Evolutionary conservation across 305 asterid species (phyloP).

Genomic region (Solanum hybrid): DNA sequence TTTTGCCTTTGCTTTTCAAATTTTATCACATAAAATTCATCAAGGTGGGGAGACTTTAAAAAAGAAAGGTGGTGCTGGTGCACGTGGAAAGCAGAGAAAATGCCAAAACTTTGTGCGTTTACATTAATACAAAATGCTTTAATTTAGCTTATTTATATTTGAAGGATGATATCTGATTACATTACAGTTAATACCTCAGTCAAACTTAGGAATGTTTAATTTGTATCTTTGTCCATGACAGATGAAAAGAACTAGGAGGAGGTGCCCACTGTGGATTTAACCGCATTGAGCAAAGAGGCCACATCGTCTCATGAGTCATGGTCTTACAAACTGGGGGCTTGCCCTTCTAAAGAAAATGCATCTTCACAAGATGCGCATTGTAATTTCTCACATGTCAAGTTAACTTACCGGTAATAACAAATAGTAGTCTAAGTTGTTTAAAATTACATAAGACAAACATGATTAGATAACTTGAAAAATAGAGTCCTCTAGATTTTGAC

Average conservation of each 20-base stretch:
- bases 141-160: background rate
- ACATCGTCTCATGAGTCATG: background rate
- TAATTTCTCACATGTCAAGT: background rate
- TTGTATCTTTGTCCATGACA: background rate
- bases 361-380: background rate
- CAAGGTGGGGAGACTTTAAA: background rate
- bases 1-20: conserved; percentile 19
- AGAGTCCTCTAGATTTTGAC: background rate
- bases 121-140: background rate
- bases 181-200: background rate
- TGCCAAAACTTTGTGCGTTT: background rate
- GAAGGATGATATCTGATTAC: background rate
- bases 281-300: background rate
- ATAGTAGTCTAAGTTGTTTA: background rate
- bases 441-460: background rate
- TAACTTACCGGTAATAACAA: background rate
- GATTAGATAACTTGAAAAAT: background rate
- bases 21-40: conserved; percentile 3
- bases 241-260: background rate
- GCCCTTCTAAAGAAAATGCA: background rate
- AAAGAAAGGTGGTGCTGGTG: background rate
- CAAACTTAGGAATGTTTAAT: background rate
- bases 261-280: background rate
- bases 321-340: background rate
- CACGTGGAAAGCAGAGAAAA: background rate